Evolutionary conservation across 1,284 basidiomycete genomes (phyloP).

Genomic region (Anthracocystis panici-leucophaei): DNA sequence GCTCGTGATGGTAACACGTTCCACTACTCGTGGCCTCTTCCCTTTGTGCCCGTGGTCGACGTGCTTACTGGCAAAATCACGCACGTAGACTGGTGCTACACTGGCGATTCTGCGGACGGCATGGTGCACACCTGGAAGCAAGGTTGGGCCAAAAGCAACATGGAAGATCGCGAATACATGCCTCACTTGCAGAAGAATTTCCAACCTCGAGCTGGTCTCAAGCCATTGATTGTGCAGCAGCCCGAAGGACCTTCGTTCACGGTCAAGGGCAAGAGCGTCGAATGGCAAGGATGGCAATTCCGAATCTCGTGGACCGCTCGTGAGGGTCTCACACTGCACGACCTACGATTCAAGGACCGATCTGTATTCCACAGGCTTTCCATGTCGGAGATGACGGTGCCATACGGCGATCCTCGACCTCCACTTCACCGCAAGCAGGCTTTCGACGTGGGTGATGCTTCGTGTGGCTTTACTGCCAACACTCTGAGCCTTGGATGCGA

Average conservation of each 20-base stretch:
- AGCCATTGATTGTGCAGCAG: slow-evolving; percentile 56
- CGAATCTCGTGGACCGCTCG: slow-evolving; percentile 64
- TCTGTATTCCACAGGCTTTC: slow-evolving; percentile 71
- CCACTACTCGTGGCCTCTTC: slow-evolving; percentile 70
- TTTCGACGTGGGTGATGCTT: slow-evolving; percentile 72
- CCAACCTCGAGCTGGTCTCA: slow-evolving; percentile 35
- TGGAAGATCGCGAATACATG: slow-evolving; percentile 68
- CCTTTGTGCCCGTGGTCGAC: slow-evolving; percentile 68
- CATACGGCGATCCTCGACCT: slow-evolving; percentile 70
- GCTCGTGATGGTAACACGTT: slow-evolving; percentile 53
- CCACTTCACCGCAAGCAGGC: slow-evolving; percentile 69
- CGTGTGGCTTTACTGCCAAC: slow-evolving; percentile 71
- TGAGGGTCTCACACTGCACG: slow-evolving; percentile 69
- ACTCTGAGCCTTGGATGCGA: slow-evolving; percentile 72
- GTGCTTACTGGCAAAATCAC: slow-evolving; percentile 56
- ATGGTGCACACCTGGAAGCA: slow-evolving; percentile 56
- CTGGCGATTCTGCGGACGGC: slow-evolving; percentile 58
- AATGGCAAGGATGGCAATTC: slow-evolving; percentile 60
- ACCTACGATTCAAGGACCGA: slow-evolving; percentile 39
- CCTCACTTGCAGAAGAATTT: slow-evolving; percentile 45
- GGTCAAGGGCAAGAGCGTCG: slow-evolving; percentile 45
- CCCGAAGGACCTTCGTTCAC: slow-evolving; percentile 59
- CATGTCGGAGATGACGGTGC: slow-evolving; percentile 72
- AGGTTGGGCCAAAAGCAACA: slow-evolving; percentile 62
- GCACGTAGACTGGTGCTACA: slow-evolving; percentile 61